A percentile compares a stretch with the other conserved stretches of the same genome.
These are phyloP conservation scores for Neoscytalidium dimidiatum DNA, from an alignment of 2,329 filamentous ascomycete species.

Conservation along the genomic window DNA sequence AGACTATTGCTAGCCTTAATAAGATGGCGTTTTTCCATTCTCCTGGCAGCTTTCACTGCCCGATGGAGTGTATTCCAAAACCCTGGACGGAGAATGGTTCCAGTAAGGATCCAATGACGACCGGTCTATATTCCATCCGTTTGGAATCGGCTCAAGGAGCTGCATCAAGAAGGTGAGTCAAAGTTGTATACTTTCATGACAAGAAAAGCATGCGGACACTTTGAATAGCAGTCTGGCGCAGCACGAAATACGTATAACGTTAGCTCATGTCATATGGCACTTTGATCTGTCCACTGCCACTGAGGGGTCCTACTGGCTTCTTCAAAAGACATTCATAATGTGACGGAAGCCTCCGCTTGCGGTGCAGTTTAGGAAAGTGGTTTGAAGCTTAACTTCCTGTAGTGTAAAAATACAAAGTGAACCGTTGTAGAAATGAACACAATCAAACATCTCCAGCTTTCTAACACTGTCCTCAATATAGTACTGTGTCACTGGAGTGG, in stretches of 20 bases:
- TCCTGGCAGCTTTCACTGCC: slow-evolving; percentile 28
- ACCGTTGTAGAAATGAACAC: no score
- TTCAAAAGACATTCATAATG: slow-evolving; percentile 34
- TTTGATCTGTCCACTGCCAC: slow-evolving; percentile 28
- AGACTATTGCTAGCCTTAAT: slow-evolving; percentile 1
- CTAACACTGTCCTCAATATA: no score
- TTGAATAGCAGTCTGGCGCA: slow-evolving; percentile 34
- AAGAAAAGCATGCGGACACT: no score
- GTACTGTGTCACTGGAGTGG: no score
- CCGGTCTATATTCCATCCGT: slow-evolving; percentile 27
- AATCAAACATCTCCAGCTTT: no score
- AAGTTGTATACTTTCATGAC: neutral
- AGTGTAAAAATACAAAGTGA: no score
- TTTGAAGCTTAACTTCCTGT: no score
- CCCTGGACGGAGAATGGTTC: slow-evolving; percentile 33
- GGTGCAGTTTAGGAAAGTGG: slow-evolving; percentile 23
- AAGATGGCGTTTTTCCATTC: slow-evolving; percentile 30
- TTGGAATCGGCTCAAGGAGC: slow-evolving; percentile 30
- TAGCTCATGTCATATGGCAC: slow-evolving; percentile 30
- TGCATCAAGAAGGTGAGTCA: slow-evolving; percentile 39
- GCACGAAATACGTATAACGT: slow-evolving; percentile 44
- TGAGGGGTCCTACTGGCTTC: slow-evolving; percentile 34
- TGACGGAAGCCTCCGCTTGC: slow-evolving; percentile 41
- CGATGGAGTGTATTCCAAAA: slow-evolving; percentile 32
- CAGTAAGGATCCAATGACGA: slow-evolving; percentile 22